Evolutionary conservation across 495 filamentous ascomycete species (phyloP).

Genomic region (Gamarada debralockiae): DNA sequence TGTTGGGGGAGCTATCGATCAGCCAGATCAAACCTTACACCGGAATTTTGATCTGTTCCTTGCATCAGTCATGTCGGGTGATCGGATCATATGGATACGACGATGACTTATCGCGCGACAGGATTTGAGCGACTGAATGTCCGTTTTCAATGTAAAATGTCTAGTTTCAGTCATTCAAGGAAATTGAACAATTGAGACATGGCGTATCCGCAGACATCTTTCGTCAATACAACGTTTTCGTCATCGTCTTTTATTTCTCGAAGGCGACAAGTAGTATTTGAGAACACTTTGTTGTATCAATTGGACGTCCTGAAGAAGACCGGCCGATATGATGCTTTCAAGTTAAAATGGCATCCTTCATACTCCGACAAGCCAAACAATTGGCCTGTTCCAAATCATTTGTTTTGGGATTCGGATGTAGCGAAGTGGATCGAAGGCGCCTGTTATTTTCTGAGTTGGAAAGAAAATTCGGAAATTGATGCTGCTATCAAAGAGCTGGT

Average conservation of each 20-base stretch:
- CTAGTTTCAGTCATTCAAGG: background rate
- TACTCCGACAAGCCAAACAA: slow-evolving; percentile 42
- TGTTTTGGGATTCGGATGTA: slow-evolving; percentile 59
- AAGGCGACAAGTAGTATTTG: slow-evolving; percentile 9
- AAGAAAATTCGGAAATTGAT: slow-evolving; percentile 42
- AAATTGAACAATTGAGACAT: slow-evolving; percentile 2
- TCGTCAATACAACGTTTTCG: slow-evolving; percentile 28
- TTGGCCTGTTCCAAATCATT: slow-evolving; percentile 49
- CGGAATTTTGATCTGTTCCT: no score
- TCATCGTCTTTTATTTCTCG: slow-evolving; percentile 12
- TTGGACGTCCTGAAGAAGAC: slow-evolving; percentile 48
- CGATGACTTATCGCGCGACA: no score
- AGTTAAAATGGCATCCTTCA: slow-evolving; percentile 44
- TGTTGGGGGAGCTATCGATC: no score
- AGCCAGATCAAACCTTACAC: no score
- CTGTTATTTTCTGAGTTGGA: slow-evolving; percentile 48
- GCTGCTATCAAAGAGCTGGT: slow-evolving; percentile 50
- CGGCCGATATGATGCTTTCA: slow-evolving; percentile 53
- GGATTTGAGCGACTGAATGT: no score
- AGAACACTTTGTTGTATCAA: slow-evolving; percentile 31
- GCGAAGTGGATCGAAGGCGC: slow-evolving; percentile 60
- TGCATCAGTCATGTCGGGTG: no score
- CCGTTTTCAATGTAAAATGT: no score
- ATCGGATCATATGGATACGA: no score
- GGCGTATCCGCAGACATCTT: slow-evolving; percentile 33